These are phyloP conservation scores for Dacryopinax primogenitus DNA, from an alignment of 768 basidiomycete genomes.

Conservation along the genomic window DNA sequence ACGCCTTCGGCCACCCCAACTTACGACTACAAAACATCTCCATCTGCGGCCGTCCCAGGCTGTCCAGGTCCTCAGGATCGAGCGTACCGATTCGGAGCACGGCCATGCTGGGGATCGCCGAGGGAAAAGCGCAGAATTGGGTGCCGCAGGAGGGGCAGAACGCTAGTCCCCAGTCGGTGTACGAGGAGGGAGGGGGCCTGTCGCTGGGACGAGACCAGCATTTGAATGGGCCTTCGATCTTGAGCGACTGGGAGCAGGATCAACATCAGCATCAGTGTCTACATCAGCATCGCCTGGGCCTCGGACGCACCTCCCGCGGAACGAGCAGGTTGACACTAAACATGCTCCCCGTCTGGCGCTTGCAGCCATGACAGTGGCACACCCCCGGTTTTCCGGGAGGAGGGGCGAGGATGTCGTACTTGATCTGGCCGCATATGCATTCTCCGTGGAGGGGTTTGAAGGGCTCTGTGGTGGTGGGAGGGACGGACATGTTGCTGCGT, in stretches of 20 bases:
- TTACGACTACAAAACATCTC: constrained; percentile 1
- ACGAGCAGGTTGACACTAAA: background rate
- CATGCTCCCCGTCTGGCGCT: constrained; percentile 7
- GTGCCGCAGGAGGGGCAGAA: constrained; percentile 5
- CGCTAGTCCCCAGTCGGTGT: background rate
- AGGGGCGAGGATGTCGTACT: background rate
- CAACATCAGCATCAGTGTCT: too few species aligned
- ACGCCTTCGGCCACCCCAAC: background rate
- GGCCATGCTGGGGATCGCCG: background rate
- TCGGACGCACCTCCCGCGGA: background rate
- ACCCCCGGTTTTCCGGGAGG: background rate
- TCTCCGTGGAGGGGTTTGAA: background rate
- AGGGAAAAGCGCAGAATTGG: background rate
- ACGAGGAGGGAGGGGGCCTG: background rate
- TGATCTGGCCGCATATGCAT: background rate
- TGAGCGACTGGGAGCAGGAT: background rate
- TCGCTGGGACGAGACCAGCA: background rate
- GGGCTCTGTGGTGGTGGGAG: background rate
- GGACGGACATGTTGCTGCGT: background rate
- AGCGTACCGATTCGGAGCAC: background rate
- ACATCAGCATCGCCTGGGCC: too few species aligned
- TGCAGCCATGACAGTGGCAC: constrained; percentile 1
- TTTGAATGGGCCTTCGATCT: background rate
- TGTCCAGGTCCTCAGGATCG: background rate
- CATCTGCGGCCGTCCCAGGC: background rate